These are phyloP conservation scores for Quercus mongolica DNA, from an alignment of 306 rosid species.

Conservation along the genomic window DNA sequence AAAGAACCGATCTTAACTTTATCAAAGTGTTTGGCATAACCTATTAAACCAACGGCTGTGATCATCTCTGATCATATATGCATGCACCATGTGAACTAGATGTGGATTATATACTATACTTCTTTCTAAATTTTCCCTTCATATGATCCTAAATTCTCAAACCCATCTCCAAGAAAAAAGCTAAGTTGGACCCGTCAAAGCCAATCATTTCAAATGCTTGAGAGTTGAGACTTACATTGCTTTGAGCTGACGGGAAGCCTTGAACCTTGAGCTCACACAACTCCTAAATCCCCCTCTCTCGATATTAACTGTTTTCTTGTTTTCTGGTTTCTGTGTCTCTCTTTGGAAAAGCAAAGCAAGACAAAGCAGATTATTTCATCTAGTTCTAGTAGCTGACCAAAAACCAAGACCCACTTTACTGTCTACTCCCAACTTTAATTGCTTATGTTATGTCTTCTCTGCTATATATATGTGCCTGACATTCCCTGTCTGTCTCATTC, in stretches of 20 bases:
- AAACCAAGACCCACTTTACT: slow-evolving; percentile 18
- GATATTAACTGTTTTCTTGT: slow-evolving; percentile 11
- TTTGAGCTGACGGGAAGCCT: slow-evolving; percentile 42
- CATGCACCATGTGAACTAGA: background rate
- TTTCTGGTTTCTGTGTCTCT: background rate
- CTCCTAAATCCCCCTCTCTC: slow-evolving; percentile 18
- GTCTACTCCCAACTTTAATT: background rate
- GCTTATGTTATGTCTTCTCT: background rate
- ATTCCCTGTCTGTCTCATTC: slow-evolving; percentile 15
- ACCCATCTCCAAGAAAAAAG: slow-evolving; percentile 18
- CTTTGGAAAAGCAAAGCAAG: slow-evolving; percentile 12
- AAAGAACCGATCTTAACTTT: background rate
- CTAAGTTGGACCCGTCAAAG: slow-evolving; percentile 69
- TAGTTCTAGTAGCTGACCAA: background rate
- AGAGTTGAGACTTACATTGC: slow-evolving; percentile 37
- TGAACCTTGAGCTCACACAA: slow-evolving; percentile 38
- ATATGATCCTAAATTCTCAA: background rate
- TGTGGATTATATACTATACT: background rate
- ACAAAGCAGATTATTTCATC: slow-evolving; percentile 4
- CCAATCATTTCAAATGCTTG: slow-evolving; percentile 59
- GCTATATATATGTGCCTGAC: background rate
- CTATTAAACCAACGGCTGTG: background rate
- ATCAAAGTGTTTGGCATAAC: background rate
- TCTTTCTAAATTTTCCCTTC: background rate
- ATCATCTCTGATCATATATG: background rate